Percentiles rank a stretch among this genome's conserved stretches.
Conservation (phyloP, 768 basidiomycete species). For the Pleurotus salmoneostramineus region DNA sequence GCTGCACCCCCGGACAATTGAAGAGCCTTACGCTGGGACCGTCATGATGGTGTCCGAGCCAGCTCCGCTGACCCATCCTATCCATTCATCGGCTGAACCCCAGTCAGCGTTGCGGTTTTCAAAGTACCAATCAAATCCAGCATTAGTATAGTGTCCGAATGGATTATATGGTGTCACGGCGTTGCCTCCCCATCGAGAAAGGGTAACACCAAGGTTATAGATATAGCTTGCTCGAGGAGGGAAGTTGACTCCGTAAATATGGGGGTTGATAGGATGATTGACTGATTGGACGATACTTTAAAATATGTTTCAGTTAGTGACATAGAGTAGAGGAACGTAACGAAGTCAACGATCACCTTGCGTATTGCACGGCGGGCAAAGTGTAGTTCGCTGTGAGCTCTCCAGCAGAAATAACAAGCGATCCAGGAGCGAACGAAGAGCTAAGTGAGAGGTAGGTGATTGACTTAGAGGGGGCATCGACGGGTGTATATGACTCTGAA, state of each 20-base stretch:
- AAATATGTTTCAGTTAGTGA: neutral
- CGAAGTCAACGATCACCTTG: conserved; percentile 23
- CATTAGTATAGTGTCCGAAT: conserved; percentile 46
- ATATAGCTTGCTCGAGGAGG: conserved; percentile 43
- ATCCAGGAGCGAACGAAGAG: conserved; percentile 34
- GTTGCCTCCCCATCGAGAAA: conserved; percentile 53
- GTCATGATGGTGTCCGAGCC: conserved; percentile 41
- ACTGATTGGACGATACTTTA: conserved; percentile 31
- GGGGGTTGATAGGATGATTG: conserved; percentile 36
- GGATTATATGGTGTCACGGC: conserved; percentile 55
- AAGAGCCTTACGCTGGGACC: conserved; percentile 41
- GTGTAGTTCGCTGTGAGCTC: conserved; percentile 34
- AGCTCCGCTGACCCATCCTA: conserved; percentile 42
- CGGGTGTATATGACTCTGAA: conserved; percentile 32
- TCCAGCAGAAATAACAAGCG: conserved; percentile 37
- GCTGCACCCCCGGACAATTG: neutral
- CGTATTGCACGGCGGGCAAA: conserved; percentile 39
- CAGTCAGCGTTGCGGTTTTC: conserved; percentile 41
- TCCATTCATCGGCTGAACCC: conserved; percentile 44
- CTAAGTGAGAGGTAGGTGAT: conserved; percentile 47
- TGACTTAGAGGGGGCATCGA: conserved; percentile 40
- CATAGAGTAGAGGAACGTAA: neutral
- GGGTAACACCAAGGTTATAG: conserved; percentile 41
- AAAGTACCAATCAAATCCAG: conserved; percentile 54
- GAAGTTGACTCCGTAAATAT: conserved; percentile 55